Evolutionary conservation across 2,329 filamentous ascomycete species (phyloP), one percentile per base, ranked within the genome.

Genomic region (Monascus ruber): DNA sequence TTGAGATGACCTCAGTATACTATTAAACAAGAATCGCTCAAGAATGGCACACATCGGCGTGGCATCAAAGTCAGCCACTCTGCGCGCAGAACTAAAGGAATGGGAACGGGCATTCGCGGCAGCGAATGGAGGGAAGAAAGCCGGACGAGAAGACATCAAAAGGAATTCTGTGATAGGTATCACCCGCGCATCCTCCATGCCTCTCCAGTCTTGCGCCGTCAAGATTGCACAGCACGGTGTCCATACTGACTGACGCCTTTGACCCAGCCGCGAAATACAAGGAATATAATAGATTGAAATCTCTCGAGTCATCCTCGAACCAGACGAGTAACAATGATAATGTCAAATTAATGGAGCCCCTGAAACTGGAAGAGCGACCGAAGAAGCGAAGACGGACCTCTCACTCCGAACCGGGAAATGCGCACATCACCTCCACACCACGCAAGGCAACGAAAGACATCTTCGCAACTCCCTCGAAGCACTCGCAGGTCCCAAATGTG

Each of bases 141-240:
- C 69, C 3, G 58, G 58, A 10, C 59, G 65, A 24, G 55, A 62
- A 25, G 69, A 72, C 53, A 71, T 72, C 39, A 72, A 71, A 46
- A 56, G 63, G 33, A 57, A 66, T 37, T 54, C 55, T 5, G 55
- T 54, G 6, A 70, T 71, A 27, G 64, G 66, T 69, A 54, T 35
- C 38, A n/a, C 6, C 24, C 9, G 7, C 24, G 38, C 24, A 11
- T 6, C 5, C 9, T 37, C 6, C 7, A 28, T n/a, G 7, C 10
- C 8, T 11, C 11, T 9, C 34, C 25, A 10, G 25, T 9, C 9
- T 33, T 4, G 11, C 24, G 9, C 26, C 31, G 2, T 35, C 33
- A n/a, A 5, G 11, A n/a, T 8, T 10, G 25, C 5, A 5, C 9
- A 32, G 32, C 26, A 9, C 24, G 4, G 4, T 6, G 6, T 17